Evolutionary conservation across 352 stramenopile species (phyloP).

Genomic region (Globisporangium echinulatum): DNA sequence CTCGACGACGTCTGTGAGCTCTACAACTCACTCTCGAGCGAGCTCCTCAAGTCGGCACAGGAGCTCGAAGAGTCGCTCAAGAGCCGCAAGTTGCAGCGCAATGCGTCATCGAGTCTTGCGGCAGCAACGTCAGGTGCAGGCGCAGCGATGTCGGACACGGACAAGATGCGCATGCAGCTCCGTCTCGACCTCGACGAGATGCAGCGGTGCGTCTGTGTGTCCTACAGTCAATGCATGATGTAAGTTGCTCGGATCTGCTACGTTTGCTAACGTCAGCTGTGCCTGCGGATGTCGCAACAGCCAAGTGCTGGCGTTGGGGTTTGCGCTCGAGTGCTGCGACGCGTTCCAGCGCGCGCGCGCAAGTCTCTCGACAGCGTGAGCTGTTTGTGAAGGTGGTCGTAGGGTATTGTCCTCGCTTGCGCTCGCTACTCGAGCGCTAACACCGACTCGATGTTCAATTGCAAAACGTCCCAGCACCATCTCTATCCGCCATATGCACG

Average conservation of each 20-base stretch:
- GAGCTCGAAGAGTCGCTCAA: slow-evolving; percentile 87
- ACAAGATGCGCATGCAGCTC: slow-evolving; percentile 83
- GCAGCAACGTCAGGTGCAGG: slow-evolving; percentile 1
- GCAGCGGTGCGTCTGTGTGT: slow-evolving; percentile 35
- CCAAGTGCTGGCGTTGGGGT: slow-evolving; percentile 38
- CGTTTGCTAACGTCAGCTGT: neutral
- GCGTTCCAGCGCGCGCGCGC: slow-evolving; percentile 17
- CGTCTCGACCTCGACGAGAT: slow-evolving; percentile 72
- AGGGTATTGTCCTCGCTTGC: too few relatives aligned
- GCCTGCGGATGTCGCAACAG: slow-evolving; percentile 15
- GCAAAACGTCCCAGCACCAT: too few relatives aligned
- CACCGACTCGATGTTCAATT: too few relatives aligned
- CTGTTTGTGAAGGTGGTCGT: too few relatives aligned
- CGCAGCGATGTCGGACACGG: slow-evolving; percentile 61
- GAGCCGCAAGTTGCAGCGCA: slow-evolving; percentile 76
- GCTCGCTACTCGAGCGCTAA: too few relatives aligned
- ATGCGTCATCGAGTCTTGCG: slow-evolving; percentile 18
- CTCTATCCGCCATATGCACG: too few relatives aligned
- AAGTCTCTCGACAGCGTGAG: slow-evolving; percentile 7
- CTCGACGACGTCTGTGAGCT: slow-evolving; percentile 48
- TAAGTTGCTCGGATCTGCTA: too few relatives aligned
- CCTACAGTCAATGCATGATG: too few relatives aligned
- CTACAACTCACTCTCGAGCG: slow-evolving; percentile 59
- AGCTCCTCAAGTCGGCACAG: slow-evolving; percentile 67
- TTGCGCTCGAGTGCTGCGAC: slow-evolving; percentile 33